Conservation (phyloP, 2,329 filamentous ascomycete genomes). For the Penicillium janthinellum region DNA sequence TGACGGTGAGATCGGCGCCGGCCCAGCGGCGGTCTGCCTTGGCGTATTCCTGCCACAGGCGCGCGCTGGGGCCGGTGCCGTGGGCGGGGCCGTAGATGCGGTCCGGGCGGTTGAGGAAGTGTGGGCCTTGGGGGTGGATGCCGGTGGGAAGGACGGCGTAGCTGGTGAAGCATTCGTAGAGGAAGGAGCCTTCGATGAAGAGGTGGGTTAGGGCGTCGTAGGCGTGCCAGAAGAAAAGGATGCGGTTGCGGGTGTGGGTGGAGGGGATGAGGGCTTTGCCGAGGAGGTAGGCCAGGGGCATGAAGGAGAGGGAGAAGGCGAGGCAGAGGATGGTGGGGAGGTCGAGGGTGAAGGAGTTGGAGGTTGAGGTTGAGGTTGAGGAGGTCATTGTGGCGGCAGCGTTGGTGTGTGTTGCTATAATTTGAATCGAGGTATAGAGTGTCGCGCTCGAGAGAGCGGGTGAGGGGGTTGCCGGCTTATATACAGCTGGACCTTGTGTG, state of each 20-base stretch:
- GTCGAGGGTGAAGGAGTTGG: constrained; percentile 41
- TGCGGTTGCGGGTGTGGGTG: constrained; percentile 60
- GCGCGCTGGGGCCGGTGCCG: constrained; percentile 55
- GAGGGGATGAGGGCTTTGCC: constrained; percentile 56
- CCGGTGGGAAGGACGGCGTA: constrained; percentile 50
- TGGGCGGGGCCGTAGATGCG: constrained; percentile 63
- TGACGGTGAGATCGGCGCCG: constrained; percentile 59
- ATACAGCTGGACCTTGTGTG: background rate
- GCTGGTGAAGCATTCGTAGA: constrained; percentile 91
- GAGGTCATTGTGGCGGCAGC: constrained; percentile 21
- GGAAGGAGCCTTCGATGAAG: constrained; percentile 84
- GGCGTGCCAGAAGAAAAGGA: constrained; percentile 91
- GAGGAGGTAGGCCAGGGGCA: constrained; percentile 55
- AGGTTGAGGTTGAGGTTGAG: constrained; percentile 13
- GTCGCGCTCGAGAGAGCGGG: background rate
- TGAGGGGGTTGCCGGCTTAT: background rate
- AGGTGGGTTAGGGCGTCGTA: constrained; percentile 93
- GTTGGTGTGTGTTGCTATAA: background rate
- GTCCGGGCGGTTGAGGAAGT: constrained; percentile 57
- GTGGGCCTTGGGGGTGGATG: constrained; percentile 35
- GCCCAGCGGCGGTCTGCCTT: constrained; percentile 66
- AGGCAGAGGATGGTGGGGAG: constrained; percentile 57
- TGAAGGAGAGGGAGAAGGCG: constrained; percentile 55
- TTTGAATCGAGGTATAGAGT: background rate
- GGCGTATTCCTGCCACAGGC: constrained; percentile 67